A percentile compares a stretch with the other conserved stretches of the same genome.
These are phyloP conservation scores for Westerdykella aurantiaca DNA, from an alignment of 2,329 filamentous ascomycete genomes.

Conservation along the genomic window DNA sequence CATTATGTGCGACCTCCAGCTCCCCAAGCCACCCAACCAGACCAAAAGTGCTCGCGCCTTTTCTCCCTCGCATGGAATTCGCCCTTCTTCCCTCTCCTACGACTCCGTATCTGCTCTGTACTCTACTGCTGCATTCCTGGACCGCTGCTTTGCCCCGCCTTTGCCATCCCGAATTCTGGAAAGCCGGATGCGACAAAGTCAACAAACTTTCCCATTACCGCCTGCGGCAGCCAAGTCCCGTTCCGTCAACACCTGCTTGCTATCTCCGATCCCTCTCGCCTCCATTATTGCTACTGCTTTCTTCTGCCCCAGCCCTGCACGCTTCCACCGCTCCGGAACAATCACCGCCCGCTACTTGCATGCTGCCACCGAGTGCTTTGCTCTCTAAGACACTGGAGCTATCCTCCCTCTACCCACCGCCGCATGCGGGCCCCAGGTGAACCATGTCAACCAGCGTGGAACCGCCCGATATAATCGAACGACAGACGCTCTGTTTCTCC, in stretches of 20 bases:
- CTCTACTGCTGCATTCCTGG: background rate
- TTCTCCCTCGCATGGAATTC: slow-evolving; percentile 21
- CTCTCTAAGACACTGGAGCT: slow-evolving; percentile 1
- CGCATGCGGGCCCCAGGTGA: slow-evolving; percentile 23
- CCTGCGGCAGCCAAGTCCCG: slow-evolving; percentile 15
- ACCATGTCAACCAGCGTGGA: slow-evolving; percentile 20
- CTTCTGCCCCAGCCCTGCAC: too few species aligned
- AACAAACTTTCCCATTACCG: slow-evolving; percentile 1
- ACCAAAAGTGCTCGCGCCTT: slow-evolving; percentile 15
- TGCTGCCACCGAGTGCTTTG: slow-evolving; percentile 3
- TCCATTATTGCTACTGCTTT: background rate
- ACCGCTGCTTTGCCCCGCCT: too few species aligned
- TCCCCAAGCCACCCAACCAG: slow-evolving; percentile 20
- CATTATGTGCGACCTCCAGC: slow-evolving; percentile 20
- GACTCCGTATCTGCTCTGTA: too few species aligned
- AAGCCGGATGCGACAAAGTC: too few species aligned
- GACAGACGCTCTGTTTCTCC: slow-evolving; percentile 41
- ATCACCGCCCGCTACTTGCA: slow-evolving; percentile 3
- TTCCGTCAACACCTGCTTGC: slow-evolving; percentile 3
- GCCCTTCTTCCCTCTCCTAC: slow-evolving; percentile 4
- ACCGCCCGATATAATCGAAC: slow-evolving; percentile 37
- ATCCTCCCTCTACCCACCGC: slow-evolving; percentile 5
- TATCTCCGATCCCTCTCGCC: slow-evolving; percentile 6
- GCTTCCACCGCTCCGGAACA: too few species aligned
- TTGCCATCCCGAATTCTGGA: too few species aligned